Conservation (phyloP, 2,329 filamentous ascomycete genomes). For the Cephalotrichum gorgonifer region DNA sequence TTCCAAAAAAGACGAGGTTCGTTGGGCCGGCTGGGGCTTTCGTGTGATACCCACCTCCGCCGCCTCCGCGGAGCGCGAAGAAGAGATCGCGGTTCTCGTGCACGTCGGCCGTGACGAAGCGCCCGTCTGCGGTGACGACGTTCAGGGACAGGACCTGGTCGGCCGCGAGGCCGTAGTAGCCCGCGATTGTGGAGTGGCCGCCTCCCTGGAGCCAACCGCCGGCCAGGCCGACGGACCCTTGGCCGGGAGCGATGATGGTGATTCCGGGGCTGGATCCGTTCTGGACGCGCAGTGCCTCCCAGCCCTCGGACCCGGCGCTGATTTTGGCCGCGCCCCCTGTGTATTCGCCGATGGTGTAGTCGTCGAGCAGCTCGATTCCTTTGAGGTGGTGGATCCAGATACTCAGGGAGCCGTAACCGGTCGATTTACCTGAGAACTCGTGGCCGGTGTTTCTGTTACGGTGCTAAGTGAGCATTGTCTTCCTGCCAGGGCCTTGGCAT, state of each 20-base stretch:
- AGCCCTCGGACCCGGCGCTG: constrained; percentile 26
- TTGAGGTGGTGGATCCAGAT: constrained; percentile 39
- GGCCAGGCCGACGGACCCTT: constrained; percentile 25
- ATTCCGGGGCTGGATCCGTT: constrained; percentile 16
- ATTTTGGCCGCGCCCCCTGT: constrained; percentile 9
- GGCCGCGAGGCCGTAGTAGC: constrained; percentile 33
- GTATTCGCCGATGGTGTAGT: constrained; percentile 16
- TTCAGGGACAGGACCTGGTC: constrained; percentile 36
- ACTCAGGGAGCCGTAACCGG: constrained; percentile 36
- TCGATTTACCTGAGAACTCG: constrained; percentile 39
- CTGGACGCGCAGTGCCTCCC: constrained; percentile 22
- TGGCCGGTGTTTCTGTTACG: constrained; percentile 34
- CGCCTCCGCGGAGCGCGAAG: constrained; percentile 43
- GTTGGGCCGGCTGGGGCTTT: too few species aligned
- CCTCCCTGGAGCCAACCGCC: constrained; percentile 38
- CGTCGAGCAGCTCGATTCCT: constrained; percentile 20
- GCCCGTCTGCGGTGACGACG: constrained; percentile 30
- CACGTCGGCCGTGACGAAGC: constrained; percentile 27
- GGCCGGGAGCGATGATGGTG: constrained; percentile 32
- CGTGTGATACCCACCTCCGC: constrained; percentile 10
- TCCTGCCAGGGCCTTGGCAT: neutral
- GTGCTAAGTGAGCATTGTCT: neutral
- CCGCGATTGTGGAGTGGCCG: constrained; percentile 31
- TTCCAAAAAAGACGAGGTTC: constrained; percentile 1
- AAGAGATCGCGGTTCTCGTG: constrained; percentile 37